A percentile compares a stretch with the other conserved stretches of the same genome.
These are phyloP conservation scores for Plasmodium coatneyi DNA, from an alignment of 169 alveolate species.

Conservation along the genomic window DNA sequence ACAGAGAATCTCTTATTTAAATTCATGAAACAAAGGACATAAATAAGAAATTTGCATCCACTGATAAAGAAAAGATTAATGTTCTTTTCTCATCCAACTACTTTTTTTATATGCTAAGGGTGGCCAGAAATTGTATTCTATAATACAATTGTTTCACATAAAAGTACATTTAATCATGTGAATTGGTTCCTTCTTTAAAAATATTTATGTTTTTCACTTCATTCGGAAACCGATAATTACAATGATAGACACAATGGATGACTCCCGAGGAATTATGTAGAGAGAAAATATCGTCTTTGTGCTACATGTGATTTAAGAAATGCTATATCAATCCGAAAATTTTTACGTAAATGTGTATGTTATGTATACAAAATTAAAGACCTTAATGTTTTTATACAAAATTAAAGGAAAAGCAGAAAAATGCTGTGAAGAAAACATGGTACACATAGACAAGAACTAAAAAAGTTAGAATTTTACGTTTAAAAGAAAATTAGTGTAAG, in stretches of 20 bases:
- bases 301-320: neutral
- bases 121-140: neutral
- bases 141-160: neutral
- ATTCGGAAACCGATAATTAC: neutral
- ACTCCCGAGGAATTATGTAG: neutral
- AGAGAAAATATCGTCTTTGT: neutral
- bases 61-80: neutral
- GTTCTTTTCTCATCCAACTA: neutral
- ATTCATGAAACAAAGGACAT: neutral
- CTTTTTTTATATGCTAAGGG: neutral
- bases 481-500: neutral
- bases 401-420: neutral
- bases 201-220: neutral
- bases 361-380: neutral
- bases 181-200: neutral
- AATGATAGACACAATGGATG: neutral
- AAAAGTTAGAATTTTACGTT: neutral
- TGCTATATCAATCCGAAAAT: neutral
- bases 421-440: neutral
- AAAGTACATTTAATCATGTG: neutral
- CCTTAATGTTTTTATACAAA: neutral
- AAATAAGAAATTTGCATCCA: neutral
- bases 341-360: neutral
- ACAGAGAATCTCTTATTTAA: neutral
- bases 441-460: neutral